These are phyloP conservation scores for Blumeria graminis DNA, from an alignment of 2,329 filamentous ascomycete species.

Conservation along the genomic window DNA sequence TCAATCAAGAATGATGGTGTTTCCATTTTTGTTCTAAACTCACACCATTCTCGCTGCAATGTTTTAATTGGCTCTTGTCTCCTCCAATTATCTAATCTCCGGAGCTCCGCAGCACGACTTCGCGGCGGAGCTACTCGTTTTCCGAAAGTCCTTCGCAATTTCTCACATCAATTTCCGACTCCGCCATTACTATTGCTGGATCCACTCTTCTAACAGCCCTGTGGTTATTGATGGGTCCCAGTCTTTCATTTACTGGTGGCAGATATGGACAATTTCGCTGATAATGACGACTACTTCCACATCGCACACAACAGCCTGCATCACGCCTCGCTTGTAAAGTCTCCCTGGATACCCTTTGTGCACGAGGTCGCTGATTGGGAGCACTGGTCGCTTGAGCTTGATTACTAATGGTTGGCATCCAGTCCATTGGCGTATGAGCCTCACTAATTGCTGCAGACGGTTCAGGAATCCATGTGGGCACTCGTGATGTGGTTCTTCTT, in stretches of 20 bases:
- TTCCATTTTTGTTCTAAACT: background rate
- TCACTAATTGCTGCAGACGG: too few relatives aligned
- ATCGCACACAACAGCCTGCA: background rate
- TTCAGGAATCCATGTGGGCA: too few relatives aligned
- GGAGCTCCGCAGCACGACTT: background rate
- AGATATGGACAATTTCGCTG: background rate
- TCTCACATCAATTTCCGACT: background rate
- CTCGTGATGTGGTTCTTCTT: too few relatives aligned
- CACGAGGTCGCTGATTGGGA: background rate
- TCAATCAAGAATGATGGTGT: background rate
- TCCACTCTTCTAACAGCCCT: background rate
- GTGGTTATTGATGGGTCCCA: background rate
- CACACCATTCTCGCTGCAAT: background rate
- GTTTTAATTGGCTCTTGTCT: background rate
- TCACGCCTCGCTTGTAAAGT: background rate
- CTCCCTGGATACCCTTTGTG: background rate
- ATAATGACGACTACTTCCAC: background rate
- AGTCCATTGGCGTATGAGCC: too few relatives aligned
- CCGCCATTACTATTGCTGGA: background rate
- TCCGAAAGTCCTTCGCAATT: background rate
- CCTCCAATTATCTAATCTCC: background rate
- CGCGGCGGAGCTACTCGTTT: background rate
- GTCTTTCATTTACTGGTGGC: too few relatives aligned
- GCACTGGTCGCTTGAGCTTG: background rate
- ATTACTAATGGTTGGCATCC: too few relatives aligned